Base-by-base conservation (phyloP, 352 stramenopile species). In the Phytophthora sp. region DNA sequence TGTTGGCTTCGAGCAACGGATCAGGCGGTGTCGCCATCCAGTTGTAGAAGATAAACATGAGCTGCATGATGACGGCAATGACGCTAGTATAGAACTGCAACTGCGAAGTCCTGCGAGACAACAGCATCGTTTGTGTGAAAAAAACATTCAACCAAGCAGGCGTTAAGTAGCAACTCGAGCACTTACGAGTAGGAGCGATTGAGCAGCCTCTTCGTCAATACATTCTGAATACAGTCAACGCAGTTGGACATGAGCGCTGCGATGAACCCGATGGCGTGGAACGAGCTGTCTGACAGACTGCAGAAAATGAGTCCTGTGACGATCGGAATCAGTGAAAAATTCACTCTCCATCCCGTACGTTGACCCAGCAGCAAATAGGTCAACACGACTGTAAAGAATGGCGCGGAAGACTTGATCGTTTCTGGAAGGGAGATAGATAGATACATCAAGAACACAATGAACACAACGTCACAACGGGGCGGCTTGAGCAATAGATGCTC, bases 151-250 rank as follows among this genome's bases (percentile, higher is more conserved):
- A 58, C 13, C 4, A 6, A 46, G 27, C 36, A 57, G 16, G 16
- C 44, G 24, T 30, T 23, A 7, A 6, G 15, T 36, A 20, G 7
- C 24, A 11, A 23, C 26, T 38, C 3, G 16, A n/a, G 16, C 8
- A 76, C 79, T 53, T 83, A 94, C 86, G 80, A 84, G 74, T 93
- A 95, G 4, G 82, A 79, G 8, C 72, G 74, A 23, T 91, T 95
- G 24, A 98, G 79, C 33, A 97, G 72, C 35, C 85, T 81, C 73
- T 98, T 98, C 12, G 81, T 92, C 60, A 98, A 74, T 8, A 98
- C 91, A 63, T 98, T 98, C 64, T 98, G 91, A 33, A 97, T 87
- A 74, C 91, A 98, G 63, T 98, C 91, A 33, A 94, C 83, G 68
- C 88, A 97, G 69, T 98, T 98, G 33, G 90, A 95, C 51, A 86